A percentile compares a stretch with the other conserved stretches of the same genome.
phyloP scores from a whole-genome alignment of 495 filamentous ascomycete species.

The Penicillium lividum region DNA sequence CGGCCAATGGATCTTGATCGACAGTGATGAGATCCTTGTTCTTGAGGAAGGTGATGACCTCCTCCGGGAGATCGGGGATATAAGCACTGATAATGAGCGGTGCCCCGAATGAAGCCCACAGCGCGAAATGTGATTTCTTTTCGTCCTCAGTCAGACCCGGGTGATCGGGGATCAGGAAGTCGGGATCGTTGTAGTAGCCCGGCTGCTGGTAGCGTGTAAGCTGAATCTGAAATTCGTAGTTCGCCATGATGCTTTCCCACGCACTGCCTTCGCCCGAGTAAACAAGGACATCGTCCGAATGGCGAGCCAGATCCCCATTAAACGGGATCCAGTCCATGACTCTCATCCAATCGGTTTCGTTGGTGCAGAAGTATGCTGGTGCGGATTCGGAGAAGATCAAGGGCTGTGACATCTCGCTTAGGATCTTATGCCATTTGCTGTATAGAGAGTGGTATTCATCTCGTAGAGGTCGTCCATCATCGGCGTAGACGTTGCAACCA shows the following conservation, averaged over 20 bases:
- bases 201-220: constrained; percentile 43
- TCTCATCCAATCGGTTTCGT: constrained; percentile 39
- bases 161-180: constrained; percentile 46
- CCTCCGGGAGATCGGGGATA: constrained; percentile 35
- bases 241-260: constrained; percentile 47
- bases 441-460: constrained; percentile 38
- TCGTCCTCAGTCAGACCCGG: constrained; percentile 36
- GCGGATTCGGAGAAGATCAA: constrained; percentile 46
- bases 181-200: constrained; percentile 47
- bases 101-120: constrained; percentile 42
- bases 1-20: constrained; percentile 41
- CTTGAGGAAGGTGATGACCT: constrained; percentile 34
- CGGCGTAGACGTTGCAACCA: constrained; percentile 38
- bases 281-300: constrained; percentile 44
- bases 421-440: constrained; percentile 34
- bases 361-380: constrained; percentile 41
- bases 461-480: constrained; percentile 22
- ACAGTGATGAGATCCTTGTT: constrained; percentile 42
- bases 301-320: constrained; percentile 41
- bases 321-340: constrained; percentile 43
- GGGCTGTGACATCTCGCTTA: constrained; percentile 34
- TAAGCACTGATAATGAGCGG: constrained; percentile 45
- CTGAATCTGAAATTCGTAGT: constrained; percentile 38
- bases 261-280: constrained; percentile 34
- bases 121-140: constrained; percentile 42